Evolutionary conservation across 192 early-diverging fungal genomes (phyloP).

Genomic region (Chytriomyces sp.): DNA sequence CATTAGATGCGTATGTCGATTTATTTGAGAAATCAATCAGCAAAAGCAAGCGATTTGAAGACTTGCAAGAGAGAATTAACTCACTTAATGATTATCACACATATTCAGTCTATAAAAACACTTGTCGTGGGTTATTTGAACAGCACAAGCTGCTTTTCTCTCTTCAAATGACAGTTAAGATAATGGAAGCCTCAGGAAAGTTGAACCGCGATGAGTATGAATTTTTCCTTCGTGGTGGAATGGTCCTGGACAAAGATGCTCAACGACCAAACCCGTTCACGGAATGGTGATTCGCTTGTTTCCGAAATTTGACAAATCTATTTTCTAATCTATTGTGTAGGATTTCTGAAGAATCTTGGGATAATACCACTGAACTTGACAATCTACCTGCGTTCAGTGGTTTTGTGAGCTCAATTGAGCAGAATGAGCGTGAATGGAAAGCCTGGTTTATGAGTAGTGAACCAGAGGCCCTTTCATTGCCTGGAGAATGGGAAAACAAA

Average conservation of each 20-base stretch:
- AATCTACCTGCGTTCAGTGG: constrained; percentile 51
- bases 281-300: constrained; percentile 47
- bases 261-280: constrained; percentile 58
- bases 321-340: constrained; percentile 33
- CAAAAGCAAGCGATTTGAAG: constrained; percentile 60
- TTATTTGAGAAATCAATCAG: constrained; percentile 63
- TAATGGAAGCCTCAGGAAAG: constrained; percentile 58
- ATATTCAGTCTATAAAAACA: constrained; percentile 65
- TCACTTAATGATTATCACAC: constrained; percentile 65
- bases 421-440: constrained; percentile 64
- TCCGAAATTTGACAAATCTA: not conserved
- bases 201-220: constrained; percentile 62
- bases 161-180: constrained; percentile 67
- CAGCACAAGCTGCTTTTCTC: constrained; percentile 63
- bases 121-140: constrained; percentile 63
- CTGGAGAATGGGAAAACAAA: constrained; percentile 70
- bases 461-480: constrained; percentile 55
- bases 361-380: constrained; percentile 63
- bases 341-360: constrained; percentile 61
- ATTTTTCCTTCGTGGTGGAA: constrained; percentile 62
- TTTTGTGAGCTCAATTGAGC: constrained; percentile 61
- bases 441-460: constrained; percentile 63
- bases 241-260: constrained; percentile 59
- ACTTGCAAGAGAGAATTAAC: constrained; percentile 53
- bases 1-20: constrained; percentile 62